phyloP scores from a whole-genome alignment of 2,329 filamentous ascomycete species.

The Diaporthe nobilis region DNA sequence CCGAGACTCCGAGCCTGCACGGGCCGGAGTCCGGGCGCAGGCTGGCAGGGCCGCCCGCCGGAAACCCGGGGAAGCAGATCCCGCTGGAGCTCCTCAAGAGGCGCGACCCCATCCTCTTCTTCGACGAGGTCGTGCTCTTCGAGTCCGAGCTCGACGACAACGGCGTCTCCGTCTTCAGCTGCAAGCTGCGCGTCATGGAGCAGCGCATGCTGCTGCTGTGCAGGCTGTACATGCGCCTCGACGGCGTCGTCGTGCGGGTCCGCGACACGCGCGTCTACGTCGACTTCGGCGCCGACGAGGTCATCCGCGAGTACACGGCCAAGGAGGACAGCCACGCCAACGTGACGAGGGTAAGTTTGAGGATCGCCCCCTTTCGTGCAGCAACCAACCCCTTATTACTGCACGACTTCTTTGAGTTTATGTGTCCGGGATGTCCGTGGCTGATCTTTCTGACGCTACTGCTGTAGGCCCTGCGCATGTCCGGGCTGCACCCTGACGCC shows the following conservation, averaged over 20 bases:
- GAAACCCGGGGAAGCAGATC: conserved; percentile 63
- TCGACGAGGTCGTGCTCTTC: conserved; percentile 95
- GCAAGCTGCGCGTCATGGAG: conserved; percentile 95
- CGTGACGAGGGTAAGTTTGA: conserved; percentile 75
- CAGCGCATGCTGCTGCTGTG: conserved; percentile 86
- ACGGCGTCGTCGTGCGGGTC: conserved; percentile 89
- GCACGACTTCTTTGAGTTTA: fast-evolving
- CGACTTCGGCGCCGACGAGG: conserved; percentile 83
- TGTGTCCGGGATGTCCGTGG: conserved; percentile 36
- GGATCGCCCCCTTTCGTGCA: neutral
- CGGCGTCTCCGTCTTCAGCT: conserved; percentile 89
- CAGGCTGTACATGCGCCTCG: conserved; percentile 92
- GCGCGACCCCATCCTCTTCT: conserved; percentile 95
- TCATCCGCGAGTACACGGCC: conserved; percentile 92
- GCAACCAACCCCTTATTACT: too few relatives aligned
- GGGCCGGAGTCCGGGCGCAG: conserved; percentile 27
- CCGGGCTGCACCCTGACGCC: conserved; percentile 75
- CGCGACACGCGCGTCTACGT: conserved; percentile 93
- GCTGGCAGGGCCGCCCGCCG: neutral
- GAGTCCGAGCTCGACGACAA: conserved; percentile 99
- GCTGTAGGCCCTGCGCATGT: conserved; percentile 62
- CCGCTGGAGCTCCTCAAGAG: conserved; percentile 89
- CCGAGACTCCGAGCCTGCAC: conserved; percentile 53
- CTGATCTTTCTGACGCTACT: conserved; percentile 28
- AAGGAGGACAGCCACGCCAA: conserved; percentile 86